Evolutionary conservation across 768 basidiomycete genomes (phyloP).

Genomic region (Mycena rebaudengoi): DNA sequence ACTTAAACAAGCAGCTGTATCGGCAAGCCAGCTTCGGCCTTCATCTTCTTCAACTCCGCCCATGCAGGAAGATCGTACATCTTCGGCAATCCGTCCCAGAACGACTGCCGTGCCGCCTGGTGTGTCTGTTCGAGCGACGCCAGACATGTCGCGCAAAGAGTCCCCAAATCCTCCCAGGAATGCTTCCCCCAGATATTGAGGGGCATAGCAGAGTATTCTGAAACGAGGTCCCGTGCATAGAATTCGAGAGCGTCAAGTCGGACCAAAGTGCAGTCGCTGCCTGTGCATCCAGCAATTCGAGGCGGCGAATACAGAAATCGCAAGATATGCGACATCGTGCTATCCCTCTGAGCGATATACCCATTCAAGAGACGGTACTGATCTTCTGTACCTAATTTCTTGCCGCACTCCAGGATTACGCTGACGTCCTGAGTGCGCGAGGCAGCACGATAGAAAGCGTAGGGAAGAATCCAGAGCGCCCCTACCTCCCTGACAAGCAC

Average conservation of each 20-base stretch:
- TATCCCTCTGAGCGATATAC: background rate
- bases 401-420: no score
- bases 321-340: background rate
- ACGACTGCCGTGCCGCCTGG: background rate
- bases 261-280: background rate
- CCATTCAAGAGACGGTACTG: background rate
- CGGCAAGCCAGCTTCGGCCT: no score
- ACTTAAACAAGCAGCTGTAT: no score
- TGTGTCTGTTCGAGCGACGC: background rate
- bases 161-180: background rate
- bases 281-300: background rate
- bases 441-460: background rate
- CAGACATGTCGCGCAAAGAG: background rate
- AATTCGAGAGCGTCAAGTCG: background rate
- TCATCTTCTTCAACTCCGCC: background rate
- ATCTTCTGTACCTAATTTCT: no score
- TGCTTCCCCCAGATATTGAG: background rate
- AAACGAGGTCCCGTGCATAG: background rate
- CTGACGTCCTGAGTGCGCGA: background rate
- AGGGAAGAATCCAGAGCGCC: background rate
- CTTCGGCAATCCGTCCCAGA: conserved; percentile 6
- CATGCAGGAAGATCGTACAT: background rate
- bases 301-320: background rate
- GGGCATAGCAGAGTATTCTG: background rate
- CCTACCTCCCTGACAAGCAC: background rate